Evolutionary conservation across 208 protist genomes (phyloP), one percentile per base, ranked within the genome.

Genomic region (Leishmania turanica): DNA sequence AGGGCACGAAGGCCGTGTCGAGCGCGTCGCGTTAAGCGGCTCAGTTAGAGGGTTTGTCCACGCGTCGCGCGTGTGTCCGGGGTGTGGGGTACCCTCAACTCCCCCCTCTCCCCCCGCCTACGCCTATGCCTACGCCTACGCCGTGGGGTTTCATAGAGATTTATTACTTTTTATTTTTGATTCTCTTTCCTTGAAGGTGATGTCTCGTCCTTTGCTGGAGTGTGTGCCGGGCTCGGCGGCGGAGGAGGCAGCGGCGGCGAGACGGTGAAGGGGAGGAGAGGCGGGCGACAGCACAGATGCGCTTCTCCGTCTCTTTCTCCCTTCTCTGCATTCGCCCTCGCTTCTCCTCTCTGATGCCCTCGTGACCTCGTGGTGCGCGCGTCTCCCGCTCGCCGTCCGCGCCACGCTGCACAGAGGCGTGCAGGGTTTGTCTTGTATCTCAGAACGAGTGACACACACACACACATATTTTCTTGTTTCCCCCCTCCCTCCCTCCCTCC

Each of bases 1-100:
- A 99, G 93, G 99, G 98, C 86, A 99, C 98, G 78, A 99, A 99
- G 92, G 99, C 99, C 56, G 98, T 99, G 62, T 98, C 96, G 87
- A 99, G 98, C 84, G 78, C 86, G 51, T 83, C 81, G 45, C 88
- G 84, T 65, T 91, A 82, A 80, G 54, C 21, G 45, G 21, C 2
- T 65, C 34, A 21, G 37, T 17, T 7, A 37, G 60, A 19, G 60
- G 53, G 51, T 60, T n/a, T 64, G 73, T 19, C 68, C 2, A 31
- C 65, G 37, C 45, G 42, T 27, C 42, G 64, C 9, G 34, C n/a
- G 15, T 34, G 58, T 13, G 27, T n/a, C 27, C 19, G n/a, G 37
- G 34, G 45, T 49, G 45, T 49, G 45, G 45, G 45, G 45, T 8
- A 8, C 45, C 45, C 45, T 49, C 45, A 0, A 7, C 45, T 8